Percentiles rank a stretch among this genome's conserved stretches.
Evolutionary conservation across 441 rosid genomes (phyloP).

Genomic region (Euphorbia celastroides): DNA sequence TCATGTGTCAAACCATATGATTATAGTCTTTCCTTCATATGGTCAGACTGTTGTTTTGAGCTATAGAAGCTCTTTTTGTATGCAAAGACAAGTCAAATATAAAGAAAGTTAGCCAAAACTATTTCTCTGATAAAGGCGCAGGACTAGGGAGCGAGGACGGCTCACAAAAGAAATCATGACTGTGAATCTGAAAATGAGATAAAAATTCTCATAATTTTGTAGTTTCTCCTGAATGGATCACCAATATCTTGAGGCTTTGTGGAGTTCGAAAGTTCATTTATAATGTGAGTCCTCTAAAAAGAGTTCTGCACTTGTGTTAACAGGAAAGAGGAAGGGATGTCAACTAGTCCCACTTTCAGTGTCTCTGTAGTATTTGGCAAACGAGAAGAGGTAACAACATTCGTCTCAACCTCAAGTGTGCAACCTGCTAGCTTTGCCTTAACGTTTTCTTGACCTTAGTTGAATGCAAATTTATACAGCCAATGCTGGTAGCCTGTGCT

Average conservation of each 20-base stretch:
- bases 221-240: too few species aligned
- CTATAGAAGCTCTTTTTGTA: background rate
- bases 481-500: slow-evolving; percentile 71
- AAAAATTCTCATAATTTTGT: too few species aligned
- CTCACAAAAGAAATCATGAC: background rate
- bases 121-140: background rate
- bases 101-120: background rate
- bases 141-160: background rate
- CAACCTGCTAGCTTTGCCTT: slow-evolving; percentile 7
- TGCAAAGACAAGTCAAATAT: background rate
- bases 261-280: background rate
- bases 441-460: slow-evolving; percentile 15
- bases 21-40: background rate
- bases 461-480: slow-evolving; percentile 37
- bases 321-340: slow-evolving; percentile 86
- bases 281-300: background rate
- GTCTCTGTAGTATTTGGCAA: slow-evolving; percentile 85
- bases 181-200: background rate
- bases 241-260: background rate
- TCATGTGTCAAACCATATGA: background rate
- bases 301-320: slow-evolving; percentile 13
- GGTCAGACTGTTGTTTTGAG: background rate
- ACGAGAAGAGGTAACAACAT: slow-evolving; percentile 64
- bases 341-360: slow-evolving; percentile 59
- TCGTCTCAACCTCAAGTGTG: background rate